Percentiles rank a stretch among this genome's conserved stretches.
Evolutionary conservation across 345 rosid genomes (phyloP).

Genomic region (Luvunga scandens): DNA sequence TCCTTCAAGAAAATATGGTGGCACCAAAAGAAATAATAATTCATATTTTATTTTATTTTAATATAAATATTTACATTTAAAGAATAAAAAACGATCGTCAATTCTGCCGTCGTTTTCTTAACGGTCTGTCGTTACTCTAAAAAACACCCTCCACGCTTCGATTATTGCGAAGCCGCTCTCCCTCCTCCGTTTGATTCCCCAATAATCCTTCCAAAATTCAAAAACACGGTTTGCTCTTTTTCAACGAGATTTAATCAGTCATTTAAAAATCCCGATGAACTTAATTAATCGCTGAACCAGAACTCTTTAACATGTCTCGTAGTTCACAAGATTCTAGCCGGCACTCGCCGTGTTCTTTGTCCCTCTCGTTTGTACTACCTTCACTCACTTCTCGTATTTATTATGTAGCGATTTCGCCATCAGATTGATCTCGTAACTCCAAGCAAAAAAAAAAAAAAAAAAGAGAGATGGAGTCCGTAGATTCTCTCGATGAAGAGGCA

Average conservation of each 20-base stretch:
- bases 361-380: constrained; percentile 26
- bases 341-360: constrained; percentile 32
- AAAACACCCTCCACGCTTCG: neutral
- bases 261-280: neutral
- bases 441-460: neutral
- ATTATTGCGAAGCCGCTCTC: neutral
- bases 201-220: neutral
- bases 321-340: constrained; percentile 30
- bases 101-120: neutral
- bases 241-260: constrained; percentile 20
- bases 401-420: constrained; percentile 8
- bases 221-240: too few relatives aligned
- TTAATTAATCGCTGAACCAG: neutral
- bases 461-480: constrained; percentile 32
- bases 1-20: neutral
- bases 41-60: neutral
- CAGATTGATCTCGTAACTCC: constrained; percentile 1
- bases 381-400: constrained; percentile 12
- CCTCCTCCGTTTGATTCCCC: neutral
- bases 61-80: too few relatives aligned
- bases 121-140: neutral
- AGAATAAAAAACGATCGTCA: neutral
- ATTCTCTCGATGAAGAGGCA: constrained; percentile 49
- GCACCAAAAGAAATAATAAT: neutral
- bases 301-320: constrained; percentile 17